Evolutionary conservation across 2,329 filamentous ascomycete species (phyloP), one percentile per base, ranked within the genome.

Genomic region (Colletotrichum gigasporum): DNA sequence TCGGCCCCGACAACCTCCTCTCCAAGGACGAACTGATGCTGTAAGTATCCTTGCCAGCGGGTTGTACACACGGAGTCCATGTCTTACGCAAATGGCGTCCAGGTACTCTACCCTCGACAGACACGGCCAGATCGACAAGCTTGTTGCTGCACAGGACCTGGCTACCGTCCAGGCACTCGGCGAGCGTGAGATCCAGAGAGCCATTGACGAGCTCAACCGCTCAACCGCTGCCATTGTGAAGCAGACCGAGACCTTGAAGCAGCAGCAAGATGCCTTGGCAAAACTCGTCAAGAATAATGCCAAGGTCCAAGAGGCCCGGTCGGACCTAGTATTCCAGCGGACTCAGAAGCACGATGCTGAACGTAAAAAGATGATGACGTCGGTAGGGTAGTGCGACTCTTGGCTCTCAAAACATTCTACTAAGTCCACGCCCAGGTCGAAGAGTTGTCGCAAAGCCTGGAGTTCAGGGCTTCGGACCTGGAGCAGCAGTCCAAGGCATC

Each of bases 161-260:
- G 77, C 80, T 4, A 70, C 78, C 30, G 75, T 84, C 32, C 83
- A 82, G 56, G 82, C 85, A 5, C 74, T 91, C 45, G 77, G 80
- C 12, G 88, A 91, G 61, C 78, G 84, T 24, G 88, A 91, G 53
- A 79, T 92, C 58, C 80, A 81, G 55, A 75, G 79, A 39, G 90
- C 90, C 14, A 87, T 91, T 51, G 82, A 85, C 3, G 85, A 90
- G 55, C 79, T 93, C n/a, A 82, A 86, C 63, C 80, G 80, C 35
- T 91, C 90, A 2, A 92, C 90, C 1, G 82, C 82, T 16, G 84
- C 83, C 16, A 90, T 92, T 26, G 82, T 85, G 66, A 85, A 85
- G 73, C 90, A 92, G 71, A 88, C 84, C 26, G 85, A 88, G 71
- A 80, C 83, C 0, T 73, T 93, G 16, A 83, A 83, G 59, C 80